phyloP scores from a whole-genome alignment of 257 asterid genomes.

The Coffea eugenioides region DNA sequence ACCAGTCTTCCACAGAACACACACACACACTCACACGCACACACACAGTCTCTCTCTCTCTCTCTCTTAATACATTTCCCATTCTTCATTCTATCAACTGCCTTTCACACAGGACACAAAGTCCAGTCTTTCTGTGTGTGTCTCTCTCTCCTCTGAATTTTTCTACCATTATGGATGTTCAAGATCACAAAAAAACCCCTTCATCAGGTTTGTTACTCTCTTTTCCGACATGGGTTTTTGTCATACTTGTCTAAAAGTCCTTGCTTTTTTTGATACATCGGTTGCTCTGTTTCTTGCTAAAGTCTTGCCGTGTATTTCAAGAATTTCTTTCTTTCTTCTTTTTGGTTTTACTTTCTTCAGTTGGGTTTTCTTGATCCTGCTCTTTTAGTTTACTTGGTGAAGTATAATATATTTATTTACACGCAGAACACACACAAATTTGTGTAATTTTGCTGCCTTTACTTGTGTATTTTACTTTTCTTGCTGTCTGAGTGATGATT shows the following conservation, averaged over 20 bases:
- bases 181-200: constrained; percentile 21
- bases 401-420: neutral
- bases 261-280: neutral
- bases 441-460: neutral
- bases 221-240: neutral
- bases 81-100: neutral
- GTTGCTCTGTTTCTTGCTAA: neutral
- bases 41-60: neutral
- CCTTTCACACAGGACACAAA: neutral
- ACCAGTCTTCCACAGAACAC: neutral
- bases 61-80: neutral
- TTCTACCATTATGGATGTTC: constrained; percentile 26
- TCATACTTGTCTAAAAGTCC: neutral
- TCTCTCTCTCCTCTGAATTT: neutral
- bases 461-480: neutral
- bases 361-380: constrained; percentile 3
- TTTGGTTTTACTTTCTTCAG: neutral
- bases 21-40: neutral
- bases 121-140: neutral
- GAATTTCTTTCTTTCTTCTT: no score
- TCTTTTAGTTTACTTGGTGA: neutral
- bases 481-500: neutral
- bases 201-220: constrained; percentile 23
- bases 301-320: neutral
- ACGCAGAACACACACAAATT: neutral